Base-by-base conservation (phyloP, 805 yeast genomes). In the Cyberlindnera suaveolens region DNA sequence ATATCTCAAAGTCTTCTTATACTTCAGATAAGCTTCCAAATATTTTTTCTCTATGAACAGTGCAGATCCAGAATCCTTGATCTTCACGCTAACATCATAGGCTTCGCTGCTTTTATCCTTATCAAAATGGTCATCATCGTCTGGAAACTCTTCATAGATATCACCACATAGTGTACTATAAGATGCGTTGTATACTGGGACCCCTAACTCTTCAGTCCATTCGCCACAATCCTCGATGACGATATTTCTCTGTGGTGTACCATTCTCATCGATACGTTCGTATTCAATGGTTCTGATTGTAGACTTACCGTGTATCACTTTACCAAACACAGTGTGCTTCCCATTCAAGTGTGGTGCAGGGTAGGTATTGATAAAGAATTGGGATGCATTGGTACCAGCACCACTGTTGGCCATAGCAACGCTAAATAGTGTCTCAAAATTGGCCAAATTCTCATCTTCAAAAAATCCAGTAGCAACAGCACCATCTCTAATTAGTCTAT, bases 251-350 rank as follows among this genome's bases (percentile, higher is more conserved):
- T 46, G 55, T 6, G 73, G 71, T 3, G 61, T 53, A 6, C 75
- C 78, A 23, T 73, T 70, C 18, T 72, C 65, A 30, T 72, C 68
- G 1, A 72, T 69, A 6, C 63, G 51, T 3, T 72, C 68, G 37
- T 70, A 66, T 58, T 85, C 95, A 17, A 83, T 64, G 23, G 78
- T 79, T 53, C 90, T 68, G 0, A 85, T 71, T 1, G 84, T 82
- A 3, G 82, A 80, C 58, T 81, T 83, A 15, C 87, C 95, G 52
- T 68, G 70, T 7, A 68, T 53, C 10, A 88, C 89, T 44, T 65
- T 67, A 2, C 96, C 96, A 63, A 89, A 83, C 2, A 86, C 79
- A 0, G 90, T 70, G 56, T 86, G 90, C 52, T 82, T 83, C 1
- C 87, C 86, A 35, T 74, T 77, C 45, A 89, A 64, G 62, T 88